Base-by-base conservation (phyloP, 2,329 filamentous ascomycete genomes). In the Colletotrichum lupini region DNA sequence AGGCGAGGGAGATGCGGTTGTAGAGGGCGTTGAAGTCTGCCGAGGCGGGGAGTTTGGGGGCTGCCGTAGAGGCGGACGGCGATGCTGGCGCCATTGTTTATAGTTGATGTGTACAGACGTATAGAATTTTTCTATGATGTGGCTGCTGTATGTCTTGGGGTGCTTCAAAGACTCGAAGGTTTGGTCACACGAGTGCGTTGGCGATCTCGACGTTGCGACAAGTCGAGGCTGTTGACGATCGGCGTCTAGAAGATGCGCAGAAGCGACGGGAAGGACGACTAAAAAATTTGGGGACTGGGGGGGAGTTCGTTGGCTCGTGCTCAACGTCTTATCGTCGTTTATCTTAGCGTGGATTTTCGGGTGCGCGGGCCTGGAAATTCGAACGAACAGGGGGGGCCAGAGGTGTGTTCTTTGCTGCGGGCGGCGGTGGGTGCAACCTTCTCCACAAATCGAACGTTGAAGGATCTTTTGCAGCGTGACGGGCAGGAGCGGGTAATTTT, bases 1-100 rank as follows among this genome's bases (percentile, higher is more conserved):
- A 75, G 76, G 82, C 78, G 65, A 87, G 80, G 69, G 83, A 81
- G 69, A 87, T 82, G 72, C 80, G 80, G 81, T 87, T 87, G 73
- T 83, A 78, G 61, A 85, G 76, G 68, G 82, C 78, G 75, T 81
- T 81, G 78, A 79, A 80, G 77, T 85, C 78, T 68, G 81, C 76
- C 28, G 83, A 82, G 60, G 82, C 77, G 60, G 84, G 83, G 60
- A 76, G 67, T 24, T 63, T 67, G 62, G 67, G 73, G 58, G 69
- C 53, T 82, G 80, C 57, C 82, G 80, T 64, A 77, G 76, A 1
- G 77, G 75, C 26, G 77, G 78, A 46, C 72, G 69, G 22, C 75
- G 76, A 57, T 75, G 62, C 70, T 49, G 74, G 49, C 16, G 67
- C 22, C 52, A 28, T 55, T 16, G 24, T 57, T n/a, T 35, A 35